Percentiles rank a stretch among this genome's conserved stretches.
These are phyloP conservation scores for Geranium brycei DNA, from an alignment of 345 rosid genomes.

Conservation along the genomic window DNA sequence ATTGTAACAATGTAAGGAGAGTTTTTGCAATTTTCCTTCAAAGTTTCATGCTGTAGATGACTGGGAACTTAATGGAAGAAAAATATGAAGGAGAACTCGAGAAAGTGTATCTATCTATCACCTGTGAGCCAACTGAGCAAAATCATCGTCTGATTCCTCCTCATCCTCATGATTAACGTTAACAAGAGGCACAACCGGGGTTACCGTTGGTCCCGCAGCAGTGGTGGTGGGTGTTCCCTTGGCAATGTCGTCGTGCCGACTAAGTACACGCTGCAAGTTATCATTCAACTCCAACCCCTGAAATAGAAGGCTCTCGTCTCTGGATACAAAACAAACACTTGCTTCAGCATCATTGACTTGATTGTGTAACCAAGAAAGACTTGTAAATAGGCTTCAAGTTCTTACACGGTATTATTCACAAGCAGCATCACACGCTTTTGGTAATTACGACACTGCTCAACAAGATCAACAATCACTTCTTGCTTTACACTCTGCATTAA, in stretches of 20 bases:
- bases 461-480: slow-evolving; percentile 83
- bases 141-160: slow-evolving; percentile 85
- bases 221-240: slow-evolving; percentile 35
- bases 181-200: slow-evolving; percentile 38
- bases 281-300: slow-evolving; percentile 88
- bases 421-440: slow-evolving; percentile 72
- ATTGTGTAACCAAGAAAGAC: slow-evolving; percentile 3
- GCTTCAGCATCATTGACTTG: slow-evolving; percentile 12
- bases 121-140: slow-evolving; percentile 79
- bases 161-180: slow-evolving; percentile 59
- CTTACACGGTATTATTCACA: slow-evolving; percentile 65
- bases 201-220: slow-evolving; percentile 16
- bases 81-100: neutral
- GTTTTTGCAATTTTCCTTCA: too few species aligned
- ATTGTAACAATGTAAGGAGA: too few species aligned
- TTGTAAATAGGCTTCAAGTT: slow-evolving; percentile 5
- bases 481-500: slow-evolving; percentile 62
- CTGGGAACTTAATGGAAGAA: neutral
- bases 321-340: slow-evolving; percentile 12
- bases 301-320: slow-evolving; percentile 69
- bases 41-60: neutral
- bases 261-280: slow-evolving; percentile 69
- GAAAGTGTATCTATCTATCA: slow-evolving; percentile 4
- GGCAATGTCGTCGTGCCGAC: slow-evolving; percentile 62
- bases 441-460: slow-evolving; percentile 79